These are phyloP conservation scores for Intubia oerlemansii DNA, from an alignment of 2,329 filamentous ascomycete species.

Conservation along the genomic window DNA sequence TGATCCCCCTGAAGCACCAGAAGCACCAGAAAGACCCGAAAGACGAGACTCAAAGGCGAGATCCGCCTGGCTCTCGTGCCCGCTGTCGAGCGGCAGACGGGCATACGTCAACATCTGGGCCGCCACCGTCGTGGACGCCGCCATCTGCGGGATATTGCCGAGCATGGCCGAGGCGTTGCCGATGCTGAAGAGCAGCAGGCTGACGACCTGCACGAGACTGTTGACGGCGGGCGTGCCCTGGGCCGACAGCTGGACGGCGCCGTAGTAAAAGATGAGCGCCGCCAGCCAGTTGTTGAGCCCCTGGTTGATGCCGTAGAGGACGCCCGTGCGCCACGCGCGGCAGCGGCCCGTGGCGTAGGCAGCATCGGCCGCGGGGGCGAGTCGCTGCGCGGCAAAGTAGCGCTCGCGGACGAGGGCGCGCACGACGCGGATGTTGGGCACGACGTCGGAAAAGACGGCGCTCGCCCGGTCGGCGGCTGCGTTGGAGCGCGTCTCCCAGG, in stretches of 20 bases:
- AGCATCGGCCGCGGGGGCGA: conserved; percentile 25
- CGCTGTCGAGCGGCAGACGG: conserved; percentile 28
- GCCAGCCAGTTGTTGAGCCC: conserved; percentile 49
- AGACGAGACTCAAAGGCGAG: too few species aligned
- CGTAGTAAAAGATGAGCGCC: conserved; percentile 71
- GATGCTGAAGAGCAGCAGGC: conserved; percentile 67
- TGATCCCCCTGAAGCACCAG: too few species aligned
- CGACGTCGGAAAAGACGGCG: conserved; percentile 49
- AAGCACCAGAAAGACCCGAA: too few species aligned
- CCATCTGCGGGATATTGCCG: conserved; percentile 60
- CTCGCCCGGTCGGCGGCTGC: conserved; percentile 36
- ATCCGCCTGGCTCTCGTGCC: conserved; percentile 31
- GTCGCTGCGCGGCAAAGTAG: conserved; percentile 43
- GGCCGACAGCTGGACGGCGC: conserved; percentile 37
- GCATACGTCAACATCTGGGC: conserved; percentile 50
- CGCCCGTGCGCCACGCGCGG: conserved; percentile 44
- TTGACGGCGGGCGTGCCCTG: conserved; percentile 24
- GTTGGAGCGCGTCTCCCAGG: conserved; percentile 53
- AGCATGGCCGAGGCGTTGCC: conserved; percentile 50
- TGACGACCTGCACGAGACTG: conserved; percentile 51
- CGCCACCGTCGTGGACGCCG: conserved; percentile 50
- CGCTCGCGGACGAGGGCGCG: conserved; percentile 51
- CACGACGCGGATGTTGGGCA: conserved; percentile 61
- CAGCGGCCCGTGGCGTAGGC: conserved; percentile 40
- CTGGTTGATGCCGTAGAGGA: conserved; percentile 61